A percentile compares a stretch with the other conserved stretches of the same genome.
phyloP scores from a whole-genome alignment of 2,329 filamentous ascomycete genomes.

The Parafenestella ontariensis region DNA sequence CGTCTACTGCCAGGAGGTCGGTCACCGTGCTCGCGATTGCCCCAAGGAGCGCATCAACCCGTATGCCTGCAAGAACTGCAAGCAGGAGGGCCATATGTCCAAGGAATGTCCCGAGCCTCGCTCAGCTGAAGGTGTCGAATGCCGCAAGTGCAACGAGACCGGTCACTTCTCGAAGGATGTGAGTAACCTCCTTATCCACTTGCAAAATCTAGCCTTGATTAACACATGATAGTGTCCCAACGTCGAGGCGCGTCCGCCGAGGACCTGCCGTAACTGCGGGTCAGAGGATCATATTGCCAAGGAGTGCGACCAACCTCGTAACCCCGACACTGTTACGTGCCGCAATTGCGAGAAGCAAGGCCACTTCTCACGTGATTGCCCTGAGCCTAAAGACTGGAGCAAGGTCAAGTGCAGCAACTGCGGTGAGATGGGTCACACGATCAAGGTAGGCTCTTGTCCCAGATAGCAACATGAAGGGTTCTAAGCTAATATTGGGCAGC shows the following conservation, averaged over 20 bases:
- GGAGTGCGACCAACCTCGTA: constrained; percentile 47
- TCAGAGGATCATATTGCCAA: constrained; percentile 47
- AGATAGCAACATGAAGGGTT: not conserved
- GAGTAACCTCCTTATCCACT: constrained; percentile 5
- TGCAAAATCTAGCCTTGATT: constrained; percentile 10
- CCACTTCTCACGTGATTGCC: constrained; percentile 65
- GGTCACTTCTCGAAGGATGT: constrained; percentile 48
- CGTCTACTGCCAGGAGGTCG: constrained; percentile 68
- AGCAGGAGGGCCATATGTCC: constrained; percentile 52
- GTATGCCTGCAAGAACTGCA: constrained; percentile 74
- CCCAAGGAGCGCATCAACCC: constrained; percentile 62
- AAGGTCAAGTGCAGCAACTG: constrained; percentile 59
- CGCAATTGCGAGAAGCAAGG: constrained; percentile 71
- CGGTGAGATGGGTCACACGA: constrained; percentile 47
- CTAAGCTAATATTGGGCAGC: constrained; percentile 27
- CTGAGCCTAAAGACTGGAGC: constrained; percentile 62
- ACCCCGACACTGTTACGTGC: constrained; percentile 53
- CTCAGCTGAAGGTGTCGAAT: constrained; percentile 66
- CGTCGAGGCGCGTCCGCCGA: constrained; percentile 29
- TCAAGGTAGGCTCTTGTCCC: constrained; percentile 30
- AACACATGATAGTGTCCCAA: constrained; percentile 38
- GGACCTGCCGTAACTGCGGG: constrained; percentile 47
- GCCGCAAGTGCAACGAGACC: constrained; percentile 67
- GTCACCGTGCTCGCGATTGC: constrained; percentile 74
- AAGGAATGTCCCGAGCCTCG: constrained; percentile 53